A percentile compares a stretch with the other conserved stretches of the same genome.
phyloP scores from a whole-genome alignment of 2,329 filamentous ascomycete genomes.

The Phialophora macrospora region DNA sequence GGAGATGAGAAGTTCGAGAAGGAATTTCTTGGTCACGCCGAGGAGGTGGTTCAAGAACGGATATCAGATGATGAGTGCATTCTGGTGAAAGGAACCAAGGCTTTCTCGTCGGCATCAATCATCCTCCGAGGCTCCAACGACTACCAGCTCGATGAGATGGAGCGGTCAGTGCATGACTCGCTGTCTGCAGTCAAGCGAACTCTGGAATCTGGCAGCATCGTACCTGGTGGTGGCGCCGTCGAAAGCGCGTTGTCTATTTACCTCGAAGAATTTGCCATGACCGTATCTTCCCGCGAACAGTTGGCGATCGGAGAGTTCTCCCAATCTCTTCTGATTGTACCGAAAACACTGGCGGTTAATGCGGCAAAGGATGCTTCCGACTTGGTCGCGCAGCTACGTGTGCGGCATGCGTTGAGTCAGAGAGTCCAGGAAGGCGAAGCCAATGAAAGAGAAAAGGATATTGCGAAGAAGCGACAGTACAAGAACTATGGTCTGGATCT shows the following conservation, averaged over 20 bases:
- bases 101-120: constrained; percentile 90
- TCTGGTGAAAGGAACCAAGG: constrained; percentile 92
- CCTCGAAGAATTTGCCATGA: constrained; percentile 96
- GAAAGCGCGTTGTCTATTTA: constrained; percentile 99
- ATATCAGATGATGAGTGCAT: constrained; percentile 99
- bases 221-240: constrained; percentile 93
- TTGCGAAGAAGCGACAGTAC: constrained; percentile 94
- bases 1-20: constrained; percentile 96
- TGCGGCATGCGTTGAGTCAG: constrained; percentile 91
- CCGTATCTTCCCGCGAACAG: constrained; percentile 94
- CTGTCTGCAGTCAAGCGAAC: constrained; percentile 96
- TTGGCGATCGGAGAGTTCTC: constrained; percentile 98
- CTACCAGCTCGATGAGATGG: constrained; percentile 97
- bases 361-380: constrained; percentile 96
- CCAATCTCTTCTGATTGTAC: constrained; percentile 88
- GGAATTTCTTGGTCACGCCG: constrained; percentile 84
- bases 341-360: constrained; percentile 95
- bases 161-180: constrained; percentile 96
- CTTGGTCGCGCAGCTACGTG: constrained; percentile 92
- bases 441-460: constrained; percentile 79
- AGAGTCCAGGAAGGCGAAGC: constrained; percentile 81
- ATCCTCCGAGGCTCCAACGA: constrained; percentile 96
- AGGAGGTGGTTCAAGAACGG: constrained; percentile 96
- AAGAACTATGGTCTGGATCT: constrained; percentile 98
- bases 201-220: constrained; percentile 93